Evolutionary conservation across 176 grass and related monocot species (phyloP).

Genomic region (Zea luxurians): DNA sequence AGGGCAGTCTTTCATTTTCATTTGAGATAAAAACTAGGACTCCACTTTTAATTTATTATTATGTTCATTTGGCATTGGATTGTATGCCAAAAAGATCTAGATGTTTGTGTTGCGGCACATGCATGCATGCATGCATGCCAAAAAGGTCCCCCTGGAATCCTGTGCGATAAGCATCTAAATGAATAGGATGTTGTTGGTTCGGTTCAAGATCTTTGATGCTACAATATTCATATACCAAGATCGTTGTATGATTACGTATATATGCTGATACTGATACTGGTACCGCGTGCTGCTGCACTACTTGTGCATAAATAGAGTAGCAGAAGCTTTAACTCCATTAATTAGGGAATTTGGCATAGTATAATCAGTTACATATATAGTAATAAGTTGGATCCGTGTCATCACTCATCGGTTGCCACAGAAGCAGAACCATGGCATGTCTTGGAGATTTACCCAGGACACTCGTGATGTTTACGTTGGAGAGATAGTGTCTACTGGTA

Average conservation of each 20-base stretch:
- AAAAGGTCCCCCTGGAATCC: constrained; percentile 33
- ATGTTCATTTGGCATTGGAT: background rate
- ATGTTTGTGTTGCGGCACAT: constrained; percentile 41
- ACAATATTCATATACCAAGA: constrained; percentile 29
- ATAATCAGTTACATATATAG: no score
- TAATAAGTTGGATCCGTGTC: constrained; percentile 27
- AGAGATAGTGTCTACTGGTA: no score
- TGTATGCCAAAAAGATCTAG: background rate
- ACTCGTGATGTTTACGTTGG: no score
- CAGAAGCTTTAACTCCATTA: constrained; percentile 11
- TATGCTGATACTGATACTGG: background rate
- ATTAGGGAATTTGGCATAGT: constrained; percentile 5
- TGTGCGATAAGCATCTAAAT: constrained; percentile 38
- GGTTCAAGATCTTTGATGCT: constrained; percentile 47
- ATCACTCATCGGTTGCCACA: constrained; percentile 32
- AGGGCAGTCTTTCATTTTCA: background rate
- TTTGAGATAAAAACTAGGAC: no score
- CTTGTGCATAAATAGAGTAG: constrained; percentile 4
- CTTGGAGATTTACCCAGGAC: background rate
- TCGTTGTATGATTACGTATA: constrained; percentile 9
- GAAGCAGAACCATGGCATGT: background rate
- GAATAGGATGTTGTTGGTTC: constrained; percentile 38
- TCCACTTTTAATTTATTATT: no score
- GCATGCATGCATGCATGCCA: background rate
- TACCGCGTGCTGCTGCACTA: no score